phyloP scores from a whole-genome alignment of 331 rosid genomes.

The Pyrus hybrid region DNA sequence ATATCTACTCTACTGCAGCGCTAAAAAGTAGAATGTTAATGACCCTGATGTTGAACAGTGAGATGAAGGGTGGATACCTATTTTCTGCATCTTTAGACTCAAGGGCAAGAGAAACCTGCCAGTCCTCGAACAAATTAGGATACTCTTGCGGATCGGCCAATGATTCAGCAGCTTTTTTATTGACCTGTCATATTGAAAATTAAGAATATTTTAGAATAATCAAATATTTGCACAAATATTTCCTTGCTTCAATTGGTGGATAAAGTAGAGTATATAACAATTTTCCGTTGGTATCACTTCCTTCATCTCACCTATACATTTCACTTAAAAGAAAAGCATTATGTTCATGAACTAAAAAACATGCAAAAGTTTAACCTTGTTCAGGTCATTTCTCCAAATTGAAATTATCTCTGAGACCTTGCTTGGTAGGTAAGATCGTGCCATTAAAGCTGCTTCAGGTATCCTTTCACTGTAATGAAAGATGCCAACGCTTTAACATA shows the following conservation, averaged over 20 bases:
- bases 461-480: conserved; percentile 28
- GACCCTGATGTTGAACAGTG: not conserved
- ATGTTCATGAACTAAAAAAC: not conserved
- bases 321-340: not conserved
- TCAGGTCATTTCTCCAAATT: conserved; percentile 41
- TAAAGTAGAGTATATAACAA: not conserved
- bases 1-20: not conserved
- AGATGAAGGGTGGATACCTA: conserved; percentile 17
- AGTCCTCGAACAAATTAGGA: conserved; percentile 51
- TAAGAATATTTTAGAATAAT: not conserved
- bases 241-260: not conserved
- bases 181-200: conserved; percentile 24
- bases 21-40: not conserved
- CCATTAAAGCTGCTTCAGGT: conserved; percentile 48
- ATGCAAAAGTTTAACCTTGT: conserved; percentile 22
- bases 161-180: conserved; percentile 42
- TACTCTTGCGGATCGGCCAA: conserved; percentile 50
- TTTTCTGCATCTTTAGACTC: conserved; percentile 30
- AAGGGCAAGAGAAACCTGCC: conserved; percentile 43
- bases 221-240: not conserved
- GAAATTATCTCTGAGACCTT: conserved; percentile 38
- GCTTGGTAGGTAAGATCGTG: conserved; percentile 47
- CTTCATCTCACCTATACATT: not conserved
- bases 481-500: not conserved
- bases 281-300: not conserved